phyloP scores from a whole-genome alignment of 2,329 filamentous ascomycete genomes.

The Verticillium nubilum region DNA sequence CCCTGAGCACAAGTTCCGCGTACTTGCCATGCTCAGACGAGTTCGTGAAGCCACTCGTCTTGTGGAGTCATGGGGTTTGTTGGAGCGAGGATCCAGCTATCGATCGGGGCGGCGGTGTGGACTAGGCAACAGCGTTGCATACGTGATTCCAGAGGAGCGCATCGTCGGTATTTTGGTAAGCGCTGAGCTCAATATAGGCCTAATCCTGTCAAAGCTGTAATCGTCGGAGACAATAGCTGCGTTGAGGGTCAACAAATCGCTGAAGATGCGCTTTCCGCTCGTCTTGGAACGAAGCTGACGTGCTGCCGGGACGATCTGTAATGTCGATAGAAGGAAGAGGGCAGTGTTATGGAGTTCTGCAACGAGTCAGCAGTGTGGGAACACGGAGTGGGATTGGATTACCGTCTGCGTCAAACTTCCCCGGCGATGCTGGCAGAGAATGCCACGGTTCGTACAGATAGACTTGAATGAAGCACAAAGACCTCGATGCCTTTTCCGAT shows the following conservation, averaged over 20 bases:
- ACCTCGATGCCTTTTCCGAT: too few relatives aligned
- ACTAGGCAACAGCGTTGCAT: constrained; percentile 15
- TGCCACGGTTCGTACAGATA: too few relatives aligned
- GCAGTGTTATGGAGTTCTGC: too few relatives aligned
- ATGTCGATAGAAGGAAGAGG: neutral
- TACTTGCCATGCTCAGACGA: constrained; percentile 27
- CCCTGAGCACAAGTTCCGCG: constrained; percentile 24
- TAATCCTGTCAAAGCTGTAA: constrained; percentile 18
- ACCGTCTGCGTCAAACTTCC: too few relatives aligned
- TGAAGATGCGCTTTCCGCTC: neutral
- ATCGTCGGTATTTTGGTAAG: constrained; percentile 19
- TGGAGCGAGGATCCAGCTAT: constrained; percentile 19
- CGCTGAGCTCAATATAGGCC: constrained; percentile 23
- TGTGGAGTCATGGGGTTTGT: constrained; percentile 22
- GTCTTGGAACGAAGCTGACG: neutral
- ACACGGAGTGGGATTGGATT: too few relatives aligned
- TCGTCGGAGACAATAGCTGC: constrained; percentile 2
- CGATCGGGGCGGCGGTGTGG: constrained; percentile 14
- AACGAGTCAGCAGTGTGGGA: too few relatives aligned
- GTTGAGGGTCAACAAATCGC: neutral
- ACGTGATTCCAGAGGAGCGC: constrained; percentile 28
- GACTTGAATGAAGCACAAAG: too few relatives aligned
- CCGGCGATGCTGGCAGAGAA: too few relatives aligned
- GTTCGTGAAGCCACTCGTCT: constrained; percentile 25
- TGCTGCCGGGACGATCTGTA: neutral